phyloP scores from a whole-genome alignment of 345 rosid species.

The Brassica carinata region DNA sequence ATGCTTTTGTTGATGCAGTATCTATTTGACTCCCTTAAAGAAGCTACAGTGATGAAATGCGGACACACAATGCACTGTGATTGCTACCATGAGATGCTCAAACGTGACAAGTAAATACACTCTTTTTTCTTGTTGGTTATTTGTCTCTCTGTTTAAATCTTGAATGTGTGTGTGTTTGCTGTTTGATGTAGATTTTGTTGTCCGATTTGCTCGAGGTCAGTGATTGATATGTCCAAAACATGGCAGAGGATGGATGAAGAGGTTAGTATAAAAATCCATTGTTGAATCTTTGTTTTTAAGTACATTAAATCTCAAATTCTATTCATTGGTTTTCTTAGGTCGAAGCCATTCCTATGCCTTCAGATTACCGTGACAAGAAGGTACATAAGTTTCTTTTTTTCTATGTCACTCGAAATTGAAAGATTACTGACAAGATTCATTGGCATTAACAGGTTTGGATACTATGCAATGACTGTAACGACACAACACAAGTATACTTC shows the following conservation, averaged over 20 bases:
- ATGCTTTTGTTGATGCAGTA: constrained; percentile 50
- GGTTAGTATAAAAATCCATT: constrained; percentile 46
- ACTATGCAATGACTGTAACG: constrained; percentile 94
- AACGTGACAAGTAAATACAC: constrained; percentile 65
- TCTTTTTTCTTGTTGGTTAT: neutral
- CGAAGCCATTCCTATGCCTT: constrained; percentile 83
- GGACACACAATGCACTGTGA: constrained; percentile 97
- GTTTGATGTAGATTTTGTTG: constrained; percentile 65
- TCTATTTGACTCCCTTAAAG: constrained; percentile 91
- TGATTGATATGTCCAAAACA: constrained; percentile 83
- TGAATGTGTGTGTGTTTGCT: constrained; percentile 12
- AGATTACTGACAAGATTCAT: neutral
- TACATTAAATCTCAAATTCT: neutral
- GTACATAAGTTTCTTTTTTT: constrained; percentile 32
- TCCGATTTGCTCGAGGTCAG: constrained; percentile 90
- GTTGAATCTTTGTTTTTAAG: neutral
- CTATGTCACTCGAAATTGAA: constrained; percentile 2
- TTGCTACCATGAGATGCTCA: constrained; percentile 79
- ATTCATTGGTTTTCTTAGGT: constrained; percentile 49
- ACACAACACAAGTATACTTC: constrained; percentile 89
- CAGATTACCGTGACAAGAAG: constrained; percentile 83
- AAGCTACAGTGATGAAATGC: constrained; percentile 90
- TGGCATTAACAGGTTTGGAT: constrained; percentile 81
- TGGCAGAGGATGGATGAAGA: constrained; percentile 90
- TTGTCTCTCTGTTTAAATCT: neutral